Percentiles rank a stretch among this genome's conserved stretches.
Conservation (phyloP, 2,329 filamentous ascomycete genomes). For the Talaromyces sp. region DNA sequence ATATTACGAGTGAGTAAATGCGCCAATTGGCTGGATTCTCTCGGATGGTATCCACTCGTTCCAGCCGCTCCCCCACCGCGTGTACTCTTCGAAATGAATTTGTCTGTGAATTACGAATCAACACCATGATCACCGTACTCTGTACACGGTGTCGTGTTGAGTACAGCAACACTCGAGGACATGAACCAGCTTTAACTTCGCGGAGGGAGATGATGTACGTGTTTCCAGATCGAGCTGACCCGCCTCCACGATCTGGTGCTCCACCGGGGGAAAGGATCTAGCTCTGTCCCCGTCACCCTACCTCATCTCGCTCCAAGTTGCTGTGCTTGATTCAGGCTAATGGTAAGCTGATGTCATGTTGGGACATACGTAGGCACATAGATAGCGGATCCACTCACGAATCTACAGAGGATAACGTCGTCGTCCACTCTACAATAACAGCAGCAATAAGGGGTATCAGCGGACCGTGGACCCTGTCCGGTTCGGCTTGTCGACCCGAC, state of each 20-base stretch:
- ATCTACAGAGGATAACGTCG: neutral
- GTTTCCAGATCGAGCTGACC: neutral
- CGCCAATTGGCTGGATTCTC: neutral
- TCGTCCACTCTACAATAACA: neutral
- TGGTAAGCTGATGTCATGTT: neutral
- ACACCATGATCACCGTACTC: neutral
- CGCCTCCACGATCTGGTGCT: conserved; percentile 4
- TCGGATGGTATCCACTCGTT: neutral
- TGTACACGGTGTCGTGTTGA: neutral
- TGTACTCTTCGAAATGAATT: neutral
- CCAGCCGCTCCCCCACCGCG: neutral
- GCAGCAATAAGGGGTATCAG: neutral
- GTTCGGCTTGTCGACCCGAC: conserved; percentile 3
- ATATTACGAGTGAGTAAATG: neutral
- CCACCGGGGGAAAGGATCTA: neutral
- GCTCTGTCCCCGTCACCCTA: neutral
- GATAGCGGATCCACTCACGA: neutral
- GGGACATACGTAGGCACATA: neutral
- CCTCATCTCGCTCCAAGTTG: neutral
- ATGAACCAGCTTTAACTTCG: neutral
- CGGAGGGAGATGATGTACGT: neutral
- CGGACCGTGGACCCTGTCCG: neutral
- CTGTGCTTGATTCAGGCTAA: neutral
- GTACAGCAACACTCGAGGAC: neutral
- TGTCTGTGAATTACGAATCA: neutral